Evolutionary conservation across 805 yeast species (phyloP), one percentile per base, ranked within the genome.

Genomic region (Yarrowia porcina): DNA sequence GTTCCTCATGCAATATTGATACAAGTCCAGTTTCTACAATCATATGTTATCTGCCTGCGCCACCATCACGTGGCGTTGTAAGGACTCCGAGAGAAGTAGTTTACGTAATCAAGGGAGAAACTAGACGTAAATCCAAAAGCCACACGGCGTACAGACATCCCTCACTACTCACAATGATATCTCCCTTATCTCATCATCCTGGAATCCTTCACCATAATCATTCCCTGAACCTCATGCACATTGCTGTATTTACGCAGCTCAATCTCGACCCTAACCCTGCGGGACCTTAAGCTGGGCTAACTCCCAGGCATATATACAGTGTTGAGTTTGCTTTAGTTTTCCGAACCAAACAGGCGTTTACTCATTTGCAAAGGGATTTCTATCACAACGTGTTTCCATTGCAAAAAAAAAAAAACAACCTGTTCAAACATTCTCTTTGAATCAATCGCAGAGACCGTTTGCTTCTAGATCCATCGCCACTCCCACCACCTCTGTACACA

Each of bases 291-390:
- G 23, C 47, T 25, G 30, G 33, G 49, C 23, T 28, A 27, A 25
- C 49, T 10, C 49, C 18, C 36, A 10, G 33, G 49, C 36, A 30
- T 45, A 45, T 45, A 45, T 45, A 45, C 52, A 45, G 52, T 45
- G 52, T 45, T 45, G 52, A 45, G 52, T 45, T 45, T 45, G 50
- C 50, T 45, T 33, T 28, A 28, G 35, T 45, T 30, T 30, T 18
- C 8, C 36, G 4, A 28, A 18, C 36, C 52, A 45, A 25, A 44
- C 49, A 27, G 49, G 49, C 49, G 49, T 44, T 42, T 44, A 17
- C 11, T 41, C 23, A n/a, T 12, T 32, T 15, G 36, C 2, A n/a
- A n/a, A n/a, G n/a, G n/a, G n/a, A n/a, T n/a, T n/a, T n/a, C n/a
- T n/a, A n/a, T n/a, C n/a, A 5, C 36, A 12, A 15, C 36, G 17